Evolutionary conservation across 148 eudicot genomes (phyloP).

Genomic region (Rhododendron mucronatum): DNA sequence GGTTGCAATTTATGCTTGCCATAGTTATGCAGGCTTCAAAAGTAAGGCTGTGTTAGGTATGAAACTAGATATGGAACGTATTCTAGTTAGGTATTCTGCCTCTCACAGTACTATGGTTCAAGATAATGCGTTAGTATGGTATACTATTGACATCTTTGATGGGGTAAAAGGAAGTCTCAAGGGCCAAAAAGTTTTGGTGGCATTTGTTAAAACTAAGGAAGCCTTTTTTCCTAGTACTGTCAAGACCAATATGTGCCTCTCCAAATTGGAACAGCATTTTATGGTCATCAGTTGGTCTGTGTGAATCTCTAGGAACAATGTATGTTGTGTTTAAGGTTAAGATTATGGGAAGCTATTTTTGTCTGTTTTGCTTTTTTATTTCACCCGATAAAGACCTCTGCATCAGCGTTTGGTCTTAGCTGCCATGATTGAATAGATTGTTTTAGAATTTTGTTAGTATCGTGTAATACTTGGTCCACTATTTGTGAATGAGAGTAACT

Average conservation of each 20-base stretch:
- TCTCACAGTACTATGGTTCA: too few species aligned
- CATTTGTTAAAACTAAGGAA: neutral
- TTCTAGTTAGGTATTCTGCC: neutral
- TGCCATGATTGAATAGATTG: neutral
- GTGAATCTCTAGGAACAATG: neutral
- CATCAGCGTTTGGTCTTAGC: neutral
- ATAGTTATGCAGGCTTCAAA: neutral
- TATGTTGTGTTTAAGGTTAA: neutral
- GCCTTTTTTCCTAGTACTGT: neutral
- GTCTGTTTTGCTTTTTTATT: neutral
- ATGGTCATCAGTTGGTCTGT: neutral
- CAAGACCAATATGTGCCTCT: neutral
- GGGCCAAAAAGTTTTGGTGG: neutral
- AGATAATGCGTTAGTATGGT: neutral
- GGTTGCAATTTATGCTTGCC: neutral
- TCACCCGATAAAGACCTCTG: neutral
- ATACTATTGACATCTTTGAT: neutral
- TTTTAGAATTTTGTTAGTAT: neutral
- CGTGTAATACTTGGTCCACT: neutral
- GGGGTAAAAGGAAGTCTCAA: neutral
- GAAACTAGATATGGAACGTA: neutral
- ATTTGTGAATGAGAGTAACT: neutral
- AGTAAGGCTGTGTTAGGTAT: neutral
- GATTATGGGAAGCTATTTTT: neutral
- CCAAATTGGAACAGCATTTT: neutral